These are phyloP conservation scores for Xylaria castorea DNA, from an alignment of 495 filamentous ascomycete species.

Conservation along the genomic window DNA sequence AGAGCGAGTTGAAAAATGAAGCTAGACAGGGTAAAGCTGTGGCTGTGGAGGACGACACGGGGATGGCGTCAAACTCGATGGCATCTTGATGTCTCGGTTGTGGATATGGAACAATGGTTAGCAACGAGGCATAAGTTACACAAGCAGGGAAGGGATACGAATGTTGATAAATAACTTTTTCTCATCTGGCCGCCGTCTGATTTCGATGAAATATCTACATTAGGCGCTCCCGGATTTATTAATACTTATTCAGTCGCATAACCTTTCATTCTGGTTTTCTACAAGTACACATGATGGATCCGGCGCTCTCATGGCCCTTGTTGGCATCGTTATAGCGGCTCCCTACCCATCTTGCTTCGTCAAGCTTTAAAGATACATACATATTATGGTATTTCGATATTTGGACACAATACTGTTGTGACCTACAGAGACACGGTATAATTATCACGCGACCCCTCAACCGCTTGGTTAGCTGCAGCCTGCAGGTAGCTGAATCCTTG, in stretches of 20 bases:
- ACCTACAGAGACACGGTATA: too few relatives aligned
- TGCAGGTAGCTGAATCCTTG: background rate
- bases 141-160: background rate
- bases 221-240: background rate
- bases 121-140: background rate
- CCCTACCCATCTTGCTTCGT: background rate
- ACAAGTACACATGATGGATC: background rate
- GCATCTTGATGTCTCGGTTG: constrained; percentile 5
- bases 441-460: too few relatives aligned
- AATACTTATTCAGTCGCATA: background rate
- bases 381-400: background rate
- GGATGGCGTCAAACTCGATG: background rate
- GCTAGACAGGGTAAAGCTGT: constrained; percentile 47
- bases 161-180: constrained; percentile 3
- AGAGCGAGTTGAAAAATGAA: constrained; percentile 57
- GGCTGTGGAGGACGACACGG: constrained; percentile 20
- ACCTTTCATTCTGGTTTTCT: background rate
- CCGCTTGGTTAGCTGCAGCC: too few relatives aligned
- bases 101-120: background rate
- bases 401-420: background rate
- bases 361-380: background rate
- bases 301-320: background rate
- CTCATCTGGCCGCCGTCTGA: background rate
- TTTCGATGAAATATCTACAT: background rate
- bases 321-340: background rate